Evolutionary conservation across 23 red algal species (phyloP).

Genomic region (Gracilaria gracilis): DNA sequence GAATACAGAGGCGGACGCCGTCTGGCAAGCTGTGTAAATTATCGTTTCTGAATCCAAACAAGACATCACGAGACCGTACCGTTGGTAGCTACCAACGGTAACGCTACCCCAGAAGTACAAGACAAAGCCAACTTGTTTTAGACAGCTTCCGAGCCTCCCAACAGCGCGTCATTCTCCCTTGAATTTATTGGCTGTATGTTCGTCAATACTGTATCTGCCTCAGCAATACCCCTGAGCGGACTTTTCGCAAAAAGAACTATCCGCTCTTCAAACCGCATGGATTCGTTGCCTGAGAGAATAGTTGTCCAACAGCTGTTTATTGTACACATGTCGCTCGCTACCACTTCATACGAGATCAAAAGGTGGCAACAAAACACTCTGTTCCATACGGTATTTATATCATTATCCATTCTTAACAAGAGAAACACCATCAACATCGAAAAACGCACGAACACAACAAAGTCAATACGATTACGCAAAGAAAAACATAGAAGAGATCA

Average conservation of each 20-base stretch:
- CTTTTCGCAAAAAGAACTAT: background rate
- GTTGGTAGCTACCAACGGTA: too few species aligned
- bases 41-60: too few species aligned
- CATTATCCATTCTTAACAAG: background rate
- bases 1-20: too few species aligned
- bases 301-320: background rate
- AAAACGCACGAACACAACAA: background rate
- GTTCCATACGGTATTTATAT: background rate
- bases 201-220: too few species aligned
- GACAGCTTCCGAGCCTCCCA: too few species aligned
- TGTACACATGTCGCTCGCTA: background rate
- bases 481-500: background rate
- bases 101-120: too few species aligned
- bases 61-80: too few species aligned
- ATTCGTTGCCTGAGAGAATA: background rate
- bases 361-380: background rate
- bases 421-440: conserved; percentile 18
- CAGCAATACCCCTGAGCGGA: too few species aligned
- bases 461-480: conserved; percentile 1
- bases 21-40: too few species aligned
- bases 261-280: background rate
- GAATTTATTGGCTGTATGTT: background rate
- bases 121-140: too few species aligned
- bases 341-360: background rate
- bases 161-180: too few species aligned